Conservation (phyloP, 2,329 filamentous ascomycete genomes). For the Camillea tinctor region DNA sequence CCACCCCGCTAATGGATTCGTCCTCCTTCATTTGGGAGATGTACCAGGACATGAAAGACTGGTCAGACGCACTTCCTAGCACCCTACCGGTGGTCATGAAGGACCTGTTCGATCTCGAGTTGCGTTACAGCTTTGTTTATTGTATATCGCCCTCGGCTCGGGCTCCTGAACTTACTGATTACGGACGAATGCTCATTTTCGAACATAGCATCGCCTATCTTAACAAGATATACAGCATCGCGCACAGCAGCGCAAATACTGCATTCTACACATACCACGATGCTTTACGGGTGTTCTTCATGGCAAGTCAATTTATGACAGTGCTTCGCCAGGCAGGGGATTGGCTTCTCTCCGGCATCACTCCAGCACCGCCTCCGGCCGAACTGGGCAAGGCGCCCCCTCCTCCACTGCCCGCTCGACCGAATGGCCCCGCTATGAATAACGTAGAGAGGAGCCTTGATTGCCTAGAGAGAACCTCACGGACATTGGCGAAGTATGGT, state of each 20-base stretch:
- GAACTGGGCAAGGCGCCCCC: slow-evolving; percentile 48
- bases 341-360: slow-evolving; percentile 51
- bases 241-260: slow-evolving; percentile 56
- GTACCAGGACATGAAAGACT: slow-evolving; percentile 74
- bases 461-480: slow-evolving; percentile 53
- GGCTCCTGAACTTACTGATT: slow-evolving; percentile 70
- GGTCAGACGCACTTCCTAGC: slow-evolving; percentile 74
- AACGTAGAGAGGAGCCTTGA: slow-evolving; percentile 56
- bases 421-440: slow-evolving; percentile 41
- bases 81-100: slow-evolving; percentile 64
- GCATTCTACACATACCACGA: slow-evolving; percentile 85
- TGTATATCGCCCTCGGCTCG: slow-evolving; percentile 78
- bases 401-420: slow-evolving; percentile 51
- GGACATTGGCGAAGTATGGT: slow-evolving; percentile 56
- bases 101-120: slow-evolving; percentile 80
- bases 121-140: slow-evolving; percentile 89
- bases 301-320: slow-evolving; percentile 62
- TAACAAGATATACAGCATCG: slow-evolving; percentile 67
- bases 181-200: slow-evolving; percentile 78
- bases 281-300: slow-evolving; percentile 78
- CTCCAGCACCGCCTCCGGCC: slow-evolving; percentile 43
- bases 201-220: slow-evolving; percentile 84
- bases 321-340: slow-evolving; percentile 59
- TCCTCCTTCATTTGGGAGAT: slow-evolving; percentile 72
- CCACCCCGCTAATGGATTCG: slow-evolving; percentile 65